These are phyloP conservation scores for Ogataea zsoltii DNA, from an alignment of 805 yeast species.

Conservation along the genomic window DNA sequence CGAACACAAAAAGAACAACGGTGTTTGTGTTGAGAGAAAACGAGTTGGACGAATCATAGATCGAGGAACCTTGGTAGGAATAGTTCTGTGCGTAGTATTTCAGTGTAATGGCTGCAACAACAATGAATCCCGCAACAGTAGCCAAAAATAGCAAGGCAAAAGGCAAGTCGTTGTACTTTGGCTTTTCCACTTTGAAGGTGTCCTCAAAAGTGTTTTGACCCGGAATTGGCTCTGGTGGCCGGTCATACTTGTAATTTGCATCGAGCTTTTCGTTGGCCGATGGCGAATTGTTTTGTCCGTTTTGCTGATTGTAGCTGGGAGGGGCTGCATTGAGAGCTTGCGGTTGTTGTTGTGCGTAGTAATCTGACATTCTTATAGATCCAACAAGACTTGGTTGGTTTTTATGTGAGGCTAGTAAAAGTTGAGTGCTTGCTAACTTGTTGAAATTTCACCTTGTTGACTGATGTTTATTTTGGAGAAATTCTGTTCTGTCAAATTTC, in stretches of 20 bases:
- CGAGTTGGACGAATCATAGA: conserved; percentile 51
- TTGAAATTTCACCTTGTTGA: no score
- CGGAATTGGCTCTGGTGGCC: conserved; percentile 35
- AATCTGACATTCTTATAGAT: no score
- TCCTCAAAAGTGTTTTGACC: conserved; percentile 53
- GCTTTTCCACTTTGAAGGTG: conserved; percentile 63
- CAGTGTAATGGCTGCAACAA: conserved; percentile 67
- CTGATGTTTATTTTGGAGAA: no score
- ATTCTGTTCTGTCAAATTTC: no score
- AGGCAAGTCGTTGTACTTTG: conserved; percentile 70
- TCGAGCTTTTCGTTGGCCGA: conserved; percentile 16
- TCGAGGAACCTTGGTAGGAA: conserved; percentile 59
- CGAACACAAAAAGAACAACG: conserved; percentile 65
- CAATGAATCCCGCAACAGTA: conserved; percentile 62
- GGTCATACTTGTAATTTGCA: conserved; percentile 19
- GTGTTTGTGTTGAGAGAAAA: conserved; percentile 77
- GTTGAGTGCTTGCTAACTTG: no score
- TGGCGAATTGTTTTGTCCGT: conserved; percentile 12
- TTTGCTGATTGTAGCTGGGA: conserved; percentile 10
- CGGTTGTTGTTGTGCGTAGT: conserved; percentile 16
- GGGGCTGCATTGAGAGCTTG: conserved; percentile 10
- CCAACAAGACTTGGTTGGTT: no score
- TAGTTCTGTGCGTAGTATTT: conserved; percentile 60
- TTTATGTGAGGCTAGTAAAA: no score
- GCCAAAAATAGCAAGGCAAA: conserved; percentile 52